Conservation (phyloP, 176 grass and related monocot genomes). For the Canna indica region DNA sequence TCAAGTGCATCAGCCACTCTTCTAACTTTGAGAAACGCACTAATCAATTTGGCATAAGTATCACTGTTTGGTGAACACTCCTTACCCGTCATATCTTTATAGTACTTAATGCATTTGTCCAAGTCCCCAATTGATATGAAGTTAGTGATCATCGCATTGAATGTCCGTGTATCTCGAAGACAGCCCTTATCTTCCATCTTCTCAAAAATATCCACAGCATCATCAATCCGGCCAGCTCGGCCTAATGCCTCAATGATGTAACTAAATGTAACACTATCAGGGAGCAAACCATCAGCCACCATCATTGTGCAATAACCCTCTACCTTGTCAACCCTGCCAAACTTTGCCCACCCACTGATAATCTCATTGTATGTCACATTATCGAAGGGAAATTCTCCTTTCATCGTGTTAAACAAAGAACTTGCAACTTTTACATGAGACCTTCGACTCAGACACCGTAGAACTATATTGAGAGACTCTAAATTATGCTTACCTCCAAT, state of each 20-base stretch:
- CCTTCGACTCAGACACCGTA: conserved; percentile 46
- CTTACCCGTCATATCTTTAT: conserved; percentile 55
- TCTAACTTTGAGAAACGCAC: conserved; percentile 42
- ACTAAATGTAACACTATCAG: conserved; percentile 51
- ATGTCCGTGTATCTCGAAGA: conserved; percentile 36
- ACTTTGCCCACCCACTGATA: conserved; percentile 67
- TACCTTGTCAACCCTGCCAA: conserved; percentile 55
- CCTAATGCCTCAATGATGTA: conserved; percentile 68
- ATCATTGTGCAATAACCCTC: conserved; percentile 49
- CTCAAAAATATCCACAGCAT: conserved; percentile 45
- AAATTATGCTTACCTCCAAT: conserved; percentile 29
- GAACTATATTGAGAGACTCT: conserved; percentile 38
- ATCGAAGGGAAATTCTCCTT: conserved; percentile 29
- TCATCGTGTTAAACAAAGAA: conserved; percentile 31
- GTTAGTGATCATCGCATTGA: conserved; percentile 76
- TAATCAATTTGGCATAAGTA: conserved; percentile 54
- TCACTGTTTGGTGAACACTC: conserved; percentile 44
- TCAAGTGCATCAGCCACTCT: conserved; percentile 86
- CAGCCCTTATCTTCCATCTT: conserved; percentile 46
- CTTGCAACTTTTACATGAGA: conserved; percentile 57
- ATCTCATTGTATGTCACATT: conserved; percentile 48
- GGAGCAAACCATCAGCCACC: conserved; percentile 47
- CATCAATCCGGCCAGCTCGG: conserved; percentile 32
- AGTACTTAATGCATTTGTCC: conserved; percentile 51
- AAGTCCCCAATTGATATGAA: conserved; percentile 48